Conservation (phyloP, 495 filamentous ascomycete species). For the Amorphotheca resinae region DNA sequence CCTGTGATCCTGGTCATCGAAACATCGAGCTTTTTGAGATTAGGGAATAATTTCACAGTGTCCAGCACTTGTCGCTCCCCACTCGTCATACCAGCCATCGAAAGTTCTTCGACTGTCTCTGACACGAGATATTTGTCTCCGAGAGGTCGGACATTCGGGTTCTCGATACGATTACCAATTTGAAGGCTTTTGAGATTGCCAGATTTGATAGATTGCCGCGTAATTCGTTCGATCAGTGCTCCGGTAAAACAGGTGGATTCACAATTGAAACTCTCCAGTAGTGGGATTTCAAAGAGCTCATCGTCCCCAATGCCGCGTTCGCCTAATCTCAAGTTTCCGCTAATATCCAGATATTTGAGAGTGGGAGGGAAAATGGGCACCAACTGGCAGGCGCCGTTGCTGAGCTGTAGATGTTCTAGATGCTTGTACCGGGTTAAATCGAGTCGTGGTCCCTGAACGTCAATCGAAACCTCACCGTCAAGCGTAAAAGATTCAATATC, state of each 20-base stretch:
- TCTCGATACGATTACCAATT: slow-evolving; percentile 6
- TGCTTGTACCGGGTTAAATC: slow-evolving; percentile 4
- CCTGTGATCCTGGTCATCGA: slow-evolving; percentile 17
- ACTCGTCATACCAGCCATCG: slow-evolving; percentile 1
- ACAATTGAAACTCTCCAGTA: slow-evolving; percentile 16
- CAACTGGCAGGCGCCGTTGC: neutral
- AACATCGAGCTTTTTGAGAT: slow-evolving; percentile 12
- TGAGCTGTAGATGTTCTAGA: slow-evolving; percentile 6
- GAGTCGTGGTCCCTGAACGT: neutral
- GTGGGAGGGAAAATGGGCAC: slow-evolving; percentile 11
- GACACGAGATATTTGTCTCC: slow-evolving; percentile 9
- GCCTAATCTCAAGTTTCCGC: slow-evolving; percentile 1
- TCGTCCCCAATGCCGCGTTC: neutral
- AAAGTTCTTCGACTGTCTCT: slow-evolving; percentile 10
- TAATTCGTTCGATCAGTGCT: slow-evolving; percentile 3
- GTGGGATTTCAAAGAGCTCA: slow-evolving; percentile 5
- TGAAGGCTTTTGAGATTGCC: slow-evolving; percentile 10
- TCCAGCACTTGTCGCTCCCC: slow-evolving; percentile 5
- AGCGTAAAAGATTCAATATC: slow-evolving; percentile 6
- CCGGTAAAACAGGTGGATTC: neutral
- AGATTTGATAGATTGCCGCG: slow-evolving; percentile 6
- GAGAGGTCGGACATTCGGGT: neutral
- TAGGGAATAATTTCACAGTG: slow-evolving; percentile 12
- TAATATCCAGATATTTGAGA: slow-evolving; percentile 11
- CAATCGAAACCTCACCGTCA: slow-evolving; percentile 1